Percentiles rank a stretch among this genome's conserved stretches.
These are phyloP conservation scores for Drosera spatulata DNA, from an alignment of 179 eudicot genomes.

Conservation along the genomic window DNA sequence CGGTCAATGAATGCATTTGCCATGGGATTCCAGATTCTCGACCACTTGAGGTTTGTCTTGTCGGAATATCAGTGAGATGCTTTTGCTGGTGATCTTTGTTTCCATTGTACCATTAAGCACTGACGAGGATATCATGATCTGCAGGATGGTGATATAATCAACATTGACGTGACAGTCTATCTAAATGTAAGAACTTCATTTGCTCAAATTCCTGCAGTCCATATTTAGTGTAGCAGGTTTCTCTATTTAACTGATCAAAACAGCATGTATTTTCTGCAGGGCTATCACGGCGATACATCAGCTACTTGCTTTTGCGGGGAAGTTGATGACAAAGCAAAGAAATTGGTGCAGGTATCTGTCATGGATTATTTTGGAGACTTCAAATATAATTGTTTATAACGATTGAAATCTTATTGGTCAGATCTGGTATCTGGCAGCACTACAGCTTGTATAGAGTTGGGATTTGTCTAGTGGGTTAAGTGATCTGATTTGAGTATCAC, in stretches of 20 bases:
- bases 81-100: not conserved
- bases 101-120: not conserved
- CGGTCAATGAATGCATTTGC: conserved; percentile 96
- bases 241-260: not conserved
- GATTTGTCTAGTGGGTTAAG: no score
- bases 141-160: conserved; percentile 95
- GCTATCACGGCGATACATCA: conserved; percentile 98
- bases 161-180: conserved; percentile 87
- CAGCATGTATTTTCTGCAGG: conserved; percentile 31
- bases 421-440: no score
- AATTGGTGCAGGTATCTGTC: conserved; percentile 62
- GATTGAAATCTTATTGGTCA: no score
- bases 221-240: not conserved
- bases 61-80: not conserved
- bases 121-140: conserved; percentile 7
- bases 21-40: conserved; percentile 99
- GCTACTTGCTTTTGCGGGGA: conserved; percentile 84
- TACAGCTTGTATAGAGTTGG: no score
- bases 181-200: conserved; percentile 58
- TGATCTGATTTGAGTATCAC: no score
- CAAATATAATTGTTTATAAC: no score
- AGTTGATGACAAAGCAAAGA: conserved; percentile 62
- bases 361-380: not conserved
- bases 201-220: not conserved
- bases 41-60: conserved; percentile 58